These are phyloP conservation scores for Centella asiatica DNA, from an alignment of 129 eudicot species.

Conservation along the genomic window DNA sequence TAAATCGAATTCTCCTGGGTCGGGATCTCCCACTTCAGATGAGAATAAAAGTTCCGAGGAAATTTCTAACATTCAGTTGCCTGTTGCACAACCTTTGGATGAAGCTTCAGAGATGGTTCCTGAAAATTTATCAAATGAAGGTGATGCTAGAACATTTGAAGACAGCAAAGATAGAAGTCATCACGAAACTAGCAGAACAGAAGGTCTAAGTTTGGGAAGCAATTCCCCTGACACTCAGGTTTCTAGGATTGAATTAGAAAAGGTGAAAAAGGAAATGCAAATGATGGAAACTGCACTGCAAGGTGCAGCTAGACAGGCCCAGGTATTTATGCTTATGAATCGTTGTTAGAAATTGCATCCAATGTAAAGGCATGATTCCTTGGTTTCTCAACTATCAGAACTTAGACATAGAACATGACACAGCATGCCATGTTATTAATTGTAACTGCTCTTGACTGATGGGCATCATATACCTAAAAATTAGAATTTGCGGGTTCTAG, in stretches of 20 bases:
- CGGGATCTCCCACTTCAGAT: conserved; percentile 21
- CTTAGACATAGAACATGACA: not conserved
- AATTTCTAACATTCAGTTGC: conserved; percentile 13
- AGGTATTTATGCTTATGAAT: conserved; percentile 29
- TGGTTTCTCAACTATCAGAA: not conserved
- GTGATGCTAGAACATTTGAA: conserved; percentile 25
- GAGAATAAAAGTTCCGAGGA: conserved; percentile 30
- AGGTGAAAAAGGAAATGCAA: conserved; percentile 69
- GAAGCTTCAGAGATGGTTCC: conserved; percentile 29
- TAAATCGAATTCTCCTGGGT: conserved; percentile 18
- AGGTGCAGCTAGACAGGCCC: conserved; percentile 92
- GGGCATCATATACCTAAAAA: no score
- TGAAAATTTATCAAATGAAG: conserved; percentile 28
- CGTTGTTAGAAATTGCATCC: not conserved
- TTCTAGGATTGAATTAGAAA: conserved; percentile 50
- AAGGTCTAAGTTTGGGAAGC: conserved; percentile 27
- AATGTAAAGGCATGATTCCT: not conserved
- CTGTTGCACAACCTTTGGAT: conserved; percentile 18
- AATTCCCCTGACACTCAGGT: conserved; percentile 25
- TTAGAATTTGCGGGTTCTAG: no score
- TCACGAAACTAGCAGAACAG: conserved; percentile 22
- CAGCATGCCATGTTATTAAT: not conserved
- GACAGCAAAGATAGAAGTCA: conserved; percentile 25
- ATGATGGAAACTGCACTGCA: conserved; percentile 81
- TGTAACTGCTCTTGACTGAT: not conserved